These are phyloP conservation scores for Irpex rosettiformis DNA, from an alignment of 1,284 basidiomycete species.

Conservation along the genomic window DNA sequence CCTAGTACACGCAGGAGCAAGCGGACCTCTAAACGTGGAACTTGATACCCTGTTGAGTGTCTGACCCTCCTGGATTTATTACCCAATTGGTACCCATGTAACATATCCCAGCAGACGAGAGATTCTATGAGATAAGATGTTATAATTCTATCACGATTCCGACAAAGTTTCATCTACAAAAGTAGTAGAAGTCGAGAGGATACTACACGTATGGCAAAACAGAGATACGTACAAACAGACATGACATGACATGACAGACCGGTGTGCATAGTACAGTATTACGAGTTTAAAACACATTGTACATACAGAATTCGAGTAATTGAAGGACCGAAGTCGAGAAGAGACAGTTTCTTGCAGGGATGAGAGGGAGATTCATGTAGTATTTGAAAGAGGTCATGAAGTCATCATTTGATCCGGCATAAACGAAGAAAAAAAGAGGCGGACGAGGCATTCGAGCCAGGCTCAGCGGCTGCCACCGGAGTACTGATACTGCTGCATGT, in stretches of 20 bases:
- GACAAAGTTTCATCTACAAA: background rate
- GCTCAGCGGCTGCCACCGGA: constrained; percentile 13
- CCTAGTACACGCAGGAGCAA: background rate
- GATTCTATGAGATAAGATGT: background rate
- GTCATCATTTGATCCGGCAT: background rate
- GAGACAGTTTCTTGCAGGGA: too few relatives aligned
- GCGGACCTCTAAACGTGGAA: background rate
- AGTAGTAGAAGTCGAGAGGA: background rate
- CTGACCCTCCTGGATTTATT: too few relatives aligned
- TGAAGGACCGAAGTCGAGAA: too few relatives aligned
- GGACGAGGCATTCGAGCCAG: too few relatives aligned
- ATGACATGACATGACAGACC: too few relatives aligned
- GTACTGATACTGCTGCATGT: constrained; percentile 27
- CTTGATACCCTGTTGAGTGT: too few relatives aligned
- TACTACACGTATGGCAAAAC: background rate
- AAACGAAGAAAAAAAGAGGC: background rate
- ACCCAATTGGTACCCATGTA: too few relatives aligned
- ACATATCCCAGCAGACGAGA: too few relatives aligned
- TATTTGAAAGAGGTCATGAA: too few relatives aligned
- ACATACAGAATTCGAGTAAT: background rate
- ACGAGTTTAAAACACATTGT: background rate
- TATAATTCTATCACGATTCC: background rate
- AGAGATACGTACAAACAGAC: background rate
- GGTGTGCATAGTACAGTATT: background rate
- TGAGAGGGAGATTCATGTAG: too few relatives aligned